phyloP scores from a whole-genome alignment of 345 rosid species.

The Lumnitzera racemosa region DNA sequence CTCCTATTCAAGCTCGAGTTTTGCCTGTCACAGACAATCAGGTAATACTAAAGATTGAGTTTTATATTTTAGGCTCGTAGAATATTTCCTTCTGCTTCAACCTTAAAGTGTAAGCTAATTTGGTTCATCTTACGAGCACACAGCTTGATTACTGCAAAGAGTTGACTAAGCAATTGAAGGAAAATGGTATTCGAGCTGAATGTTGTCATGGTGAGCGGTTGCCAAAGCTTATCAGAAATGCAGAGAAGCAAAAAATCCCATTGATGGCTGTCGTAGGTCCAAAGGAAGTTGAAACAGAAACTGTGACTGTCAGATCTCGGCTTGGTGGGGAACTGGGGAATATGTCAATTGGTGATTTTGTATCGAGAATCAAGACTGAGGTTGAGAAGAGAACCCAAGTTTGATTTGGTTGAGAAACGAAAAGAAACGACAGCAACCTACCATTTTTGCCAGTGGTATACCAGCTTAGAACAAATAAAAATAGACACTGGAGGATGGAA shows the following conservation, averaged over 20 bases:
- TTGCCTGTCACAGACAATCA: slow-evolving; percentile 88
- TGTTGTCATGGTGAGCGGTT: slow-evolving; percentile 81
- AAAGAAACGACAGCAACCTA: neutral
- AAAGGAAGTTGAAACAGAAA: slow-evolving; percentile 67
- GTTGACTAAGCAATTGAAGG: slow-evolving; percentile 46
- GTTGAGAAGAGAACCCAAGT: slow-evolving; percentile 32
- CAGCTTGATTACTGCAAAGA: slow-evolving; percentile 72
- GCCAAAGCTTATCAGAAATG: slow-evolving; percentile 85
- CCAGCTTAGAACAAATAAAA: no score
- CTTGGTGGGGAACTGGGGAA: slow-evolving; percentile 81
- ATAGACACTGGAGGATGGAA: no score
- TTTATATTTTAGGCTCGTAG: neutral
- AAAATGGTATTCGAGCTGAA: slow-evolving; percentile 62
- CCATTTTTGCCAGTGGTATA: neutral
- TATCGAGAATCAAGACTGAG: slow-evolving; percentile 44
- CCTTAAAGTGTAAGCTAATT: neutral
- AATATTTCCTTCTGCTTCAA: no score
- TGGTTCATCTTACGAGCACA: neutral
- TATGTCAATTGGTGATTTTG: slow-evolving; percentile 56
- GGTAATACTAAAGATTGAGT: slow-evolving; percentile 27
- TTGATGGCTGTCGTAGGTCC: slow-evolving; percentile 91
- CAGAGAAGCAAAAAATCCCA: slow-evolving; percentile 88
- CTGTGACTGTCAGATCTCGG: slow-evolving; percentile 77
- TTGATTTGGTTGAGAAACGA: slow-evolving; percentile 5
- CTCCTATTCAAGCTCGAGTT: slow-evolving; percentile 83